Evolutionary conservation across 1,284 basidiomycete genomes (phyloP), one percentile per base, ranked within the genome.

Genomic region (Leccinum glutinopallens): DNA sequence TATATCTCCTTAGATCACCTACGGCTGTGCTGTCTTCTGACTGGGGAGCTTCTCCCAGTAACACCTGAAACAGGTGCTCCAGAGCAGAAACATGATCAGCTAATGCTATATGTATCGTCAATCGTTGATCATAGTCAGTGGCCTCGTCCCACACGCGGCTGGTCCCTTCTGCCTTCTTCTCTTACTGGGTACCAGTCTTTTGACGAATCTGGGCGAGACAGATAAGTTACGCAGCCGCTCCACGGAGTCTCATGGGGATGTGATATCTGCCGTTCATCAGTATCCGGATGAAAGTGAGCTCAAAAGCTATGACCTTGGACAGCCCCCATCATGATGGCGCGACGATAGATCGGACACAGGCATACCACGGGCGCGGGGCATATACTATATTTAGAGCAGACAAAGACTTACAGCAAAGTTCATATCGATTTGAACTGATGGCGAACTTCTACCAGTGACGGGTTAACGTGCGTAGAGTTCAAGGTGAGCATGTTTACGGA

Each of bases 1-100:
- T 55, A 55, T 55, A 55, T 55, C 53, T 6, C 13, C 53, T 25
- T 55, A 55, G 5, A 55, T 55, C 53, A 25, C 49, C 46, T 19
- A 29, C 53, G 53, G 53, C 53, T 55, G 53, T 55, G 53, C 53
- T 15, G 17, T 15, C 29, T 25, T 25, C 22, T 22, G 22, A 22
- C 17, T 29, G 25, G 17, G 29, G 17, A 17, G 5, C 29, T 55
- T 29, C 15, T 46, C 17, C 17, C 4, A 22, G 22, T 22, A 22
- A 22, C 22, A 22, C 22, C 22, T 22, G 17, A 55, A 32, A 32
- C 25, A n/a, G 17, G 9, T n/a, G 51, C 22, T 22, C 22, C 22
- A 22, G 25, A 54, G 51, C 22, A 25, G 6, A 25, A 13, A 53
- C 6, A 53, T 54, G 51, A 54, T 54, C 25, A 29, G 8, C 19